These are phyloP conservation scores for Rhododendron kiyosumense DNA, from an alignment of 148 eudicot genomes.

Conservation along the genomic window DNA sequence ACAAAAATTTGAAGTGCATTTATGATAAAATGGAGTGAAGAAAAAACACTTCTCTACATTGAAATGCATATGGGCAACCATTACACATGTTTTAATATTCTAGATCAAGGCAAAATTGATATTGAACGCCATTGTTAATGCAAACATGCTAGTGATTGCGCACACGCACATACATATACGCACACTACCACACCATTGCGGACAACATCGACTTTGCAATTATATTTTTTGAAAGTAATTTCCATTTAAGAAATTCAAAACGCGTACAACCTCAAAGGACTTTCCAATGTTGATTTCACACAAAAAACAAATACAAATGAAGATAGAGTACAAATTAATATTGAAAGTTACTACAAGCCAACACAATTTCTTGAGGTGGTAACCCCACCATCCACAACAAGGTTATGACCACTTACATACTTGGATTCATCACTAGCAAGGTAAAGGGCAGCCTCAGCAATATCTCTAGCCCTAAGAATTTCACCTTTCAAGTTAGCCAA, in stretches of 20 bases:
- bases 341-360: slow-evolving; percentile 18
- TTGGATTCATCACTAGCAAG: slow-evolving; percentile 42
- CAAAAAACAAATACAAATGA: background rate
- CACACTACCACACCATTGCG: background rate
- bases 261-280: background rate
- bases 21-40: background rate
- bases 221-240: no score
- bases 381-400: slow-evolving; percentile 49
- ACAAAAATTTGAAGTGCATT: background rate
- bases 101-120: background rate
- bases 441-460: slow-evolving; percentile 45
- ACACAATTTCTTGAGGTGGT: slow-evolving; percentile 40
- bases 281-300: background rate
- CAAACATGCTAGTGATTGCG: background rate
- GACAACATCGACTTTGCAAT: background rate
- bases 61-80: background rate
- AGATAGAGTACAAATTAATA: background rate
- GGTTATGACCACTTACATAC: slow-evolving; percentile 45
- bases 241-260: no score
- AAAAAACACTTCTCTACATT: background rate
- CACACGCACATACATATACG: background rate
- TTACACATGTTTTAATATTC: background rate
- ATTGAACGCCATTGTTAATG: background rate
- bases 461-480: slow-evolving; percentile 24
- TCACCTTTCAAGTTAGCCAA: slow-evolving; percentile 29